Conservation (phyloP, 306 rosid genomes). For the Malus orientalis region DNA sequence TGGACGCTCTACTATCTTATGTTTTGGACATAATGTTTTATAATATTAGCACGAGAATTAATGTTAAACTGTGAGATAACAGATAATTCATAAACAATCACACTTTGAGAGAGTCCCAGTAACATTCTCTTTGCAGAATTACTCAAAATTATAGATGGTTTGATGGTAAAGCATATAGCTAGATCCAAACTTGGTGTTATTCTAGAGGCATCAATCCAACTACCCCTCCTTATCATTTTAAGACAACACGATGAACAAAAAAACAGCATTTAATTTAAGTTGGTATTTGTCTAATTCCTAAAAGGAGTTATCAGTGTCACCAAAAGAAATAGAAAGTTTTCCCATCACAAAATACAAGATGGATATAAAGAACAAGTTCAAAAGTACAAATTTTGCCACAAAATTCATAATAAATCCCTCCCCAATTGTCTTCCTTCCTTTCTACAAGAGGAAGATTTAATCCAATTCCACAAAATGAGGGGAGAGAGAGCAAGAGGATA, state of each 20-base stretch:
- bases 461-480: background rate
- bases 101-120: too few species aligned
- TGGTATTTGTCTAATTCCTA: slow-evolving; percentile 9
- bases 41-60: too few species aligned
- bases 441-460: background rate
- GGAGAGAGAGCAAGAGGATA: too few species aligned
- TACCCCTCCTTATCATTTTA: slow-evolving; percentile 1
- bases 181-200: background rate
- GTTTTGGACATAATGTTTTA: rapidly evolving
- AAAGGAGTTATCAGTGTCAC: background rate
- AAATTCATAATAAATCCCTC: background rate
- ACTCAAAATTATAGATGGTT: background rate
- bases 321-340: background rate
- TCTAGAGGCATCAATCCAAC: slow-evolving; percentile 11
- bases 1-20: too few species aligned
- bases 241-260: background rate
- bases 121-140: background rate
- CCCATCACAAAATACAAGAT: background rate
- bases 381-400: background rate
- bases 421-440: slow-evolving; percentile 3
- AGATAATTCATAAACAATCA: too few species aligned
- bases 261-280: slow-evolving; percentile 8
- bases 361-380: background rate
- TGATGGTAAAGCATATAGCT: background rate
- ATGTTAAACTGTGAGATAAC: too few species aligned